phyloP scores from a whole-genome alignment of 257 asterid species.

The Nicotiana paniculata region DNA sequence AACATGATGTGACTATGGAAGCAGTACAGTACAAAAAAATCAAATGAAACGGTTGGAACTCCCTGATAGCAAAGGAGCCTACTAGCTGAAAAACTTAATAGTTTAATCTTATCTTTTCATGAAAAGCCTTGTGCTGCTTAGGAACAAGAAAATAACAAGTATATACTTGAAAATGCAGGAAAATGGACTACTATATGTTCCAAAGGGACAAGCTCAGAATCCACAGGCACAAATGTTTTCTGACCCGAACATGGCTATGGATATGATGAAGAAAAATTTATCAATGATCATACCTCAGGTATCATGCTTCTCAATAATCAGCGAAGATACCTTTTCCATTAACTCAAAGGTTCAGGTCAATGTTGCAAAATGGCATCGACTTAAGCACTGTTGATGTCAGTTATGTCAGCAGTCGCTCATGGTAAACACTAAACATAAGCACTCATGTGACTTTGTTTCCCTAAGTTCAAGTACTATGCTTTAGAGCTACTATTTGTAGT shows the following conservation, averaged over 20 bases:
- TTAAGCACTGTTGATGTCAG: slow-evolving; percentile 93
- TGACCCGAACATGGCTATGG: slow-evolving; percentile 99
- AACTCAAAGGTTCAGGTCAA: slow-evolving; percentile 90
- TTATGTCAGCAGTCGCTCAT: slow-evolving; percentile 94
- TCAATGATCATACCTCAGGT: slow-evolving; percentile 98
- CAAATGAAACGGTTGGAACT: no score
- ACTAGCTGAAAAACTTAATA: no score
- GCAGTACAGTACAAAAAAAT: no score
- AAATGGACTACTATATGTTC: slow-evolving; percentile 73
- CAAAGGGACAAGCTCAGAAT: slow-evolving; percentile 82
- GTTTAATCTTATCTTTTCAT: background rate
- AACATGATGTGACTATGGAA: no score
- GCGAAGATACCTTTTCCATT: slow-evolving; percentile 93
- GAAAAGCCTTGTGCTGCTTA: background rate
- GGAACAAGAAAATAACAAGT: background rate
- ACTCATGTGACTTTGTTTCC: background rate
- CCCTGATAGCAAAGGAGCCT: no score
- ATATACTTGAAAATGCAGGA: slow-evolving; percentile 41
- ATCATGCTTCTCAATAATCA: slow-evolving; percentile 15
- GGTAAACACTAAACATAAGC: slow-evolving; percentile 41
- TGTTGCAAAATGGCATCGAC: slow-evolving; percentile 93
- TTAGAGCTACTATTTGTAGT: background rate
- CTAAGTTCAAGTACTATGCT: background rate
- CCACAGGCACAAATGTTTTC: slow-evolving; percentile 99
- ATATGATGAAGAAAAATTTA: slow-evolving; percentile 94